Percentiles rank a stretch among this genome's conserved stretches.
phyloP scores from a whole-genome alignment of 1,284 basidiomycete genomes.

The Quambalaria eucalypti region DNA sequence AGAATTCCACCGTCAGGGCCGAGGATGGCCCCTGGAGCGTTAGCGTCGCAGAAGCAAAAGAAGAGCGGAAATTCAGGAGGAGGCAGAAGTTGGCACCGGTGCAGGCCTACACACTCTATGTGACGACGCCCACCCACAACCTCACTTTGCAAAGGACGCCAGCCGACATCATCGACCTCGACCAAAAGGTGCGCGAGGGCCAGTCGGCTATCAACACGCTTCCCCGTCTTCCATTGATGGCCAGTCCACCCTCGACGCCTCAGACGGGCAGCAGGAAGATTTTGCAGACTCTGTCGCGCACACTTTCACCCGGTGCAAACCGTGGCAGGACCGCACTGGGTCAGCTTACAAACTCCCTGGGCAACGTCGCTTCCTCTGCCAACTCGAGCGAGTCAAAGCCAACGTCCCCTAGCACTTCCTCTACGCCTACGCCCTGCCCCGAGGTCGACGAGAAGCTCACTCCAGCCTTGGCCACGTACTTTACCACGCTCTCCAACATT shows the following conservation, averaged over 20 bases:
- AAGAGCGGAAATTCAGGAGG: background rate
- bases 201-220: constrained; percentile 5
- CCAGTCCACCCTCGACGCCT: constrained; percentile 9
- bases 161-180: constrained; percentile 65
- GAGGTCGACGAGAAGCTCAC: constrained; percentile 18
- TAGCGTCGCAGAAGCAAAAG: constrained; percentile 61
- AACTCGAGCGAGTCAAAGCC: constrained; percentile 2
- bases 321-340: constrained; percentile 11
- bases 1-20: constrained; percentile 41
- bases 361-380: background rate
- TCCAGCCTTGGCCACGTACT: constrained; percentile 60
- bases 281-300: constrained; percentile 33
- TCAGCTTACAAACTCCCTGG: constrained; percentile 11
- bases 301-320: constrained; percentile 22
- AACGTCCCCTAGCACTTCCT: constrained; percentile 8
- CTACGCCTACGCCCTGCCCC: constrained; percentile 48
- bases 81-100: constrained; percentile 18
- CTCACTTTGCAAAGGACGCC: constrained; percentile 69
- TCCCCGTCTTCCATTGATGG: constrained; percentile 17
- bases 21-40: constrained; percentile 62
- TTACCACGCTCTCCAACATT: constrained; percentile 66
- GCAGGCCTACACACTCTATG: constrained; percentile 44
- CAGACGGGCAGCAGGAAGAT: constrained; percentile 17
- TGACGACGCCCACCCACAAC: constrained; percentile 71
- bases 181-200: constrained; percentile 57